Evolutionary conservation across 2,329 filamentous ascomycete genomes (phyloP).

Genomic region (Aureobasidium namibiae): DNA sequence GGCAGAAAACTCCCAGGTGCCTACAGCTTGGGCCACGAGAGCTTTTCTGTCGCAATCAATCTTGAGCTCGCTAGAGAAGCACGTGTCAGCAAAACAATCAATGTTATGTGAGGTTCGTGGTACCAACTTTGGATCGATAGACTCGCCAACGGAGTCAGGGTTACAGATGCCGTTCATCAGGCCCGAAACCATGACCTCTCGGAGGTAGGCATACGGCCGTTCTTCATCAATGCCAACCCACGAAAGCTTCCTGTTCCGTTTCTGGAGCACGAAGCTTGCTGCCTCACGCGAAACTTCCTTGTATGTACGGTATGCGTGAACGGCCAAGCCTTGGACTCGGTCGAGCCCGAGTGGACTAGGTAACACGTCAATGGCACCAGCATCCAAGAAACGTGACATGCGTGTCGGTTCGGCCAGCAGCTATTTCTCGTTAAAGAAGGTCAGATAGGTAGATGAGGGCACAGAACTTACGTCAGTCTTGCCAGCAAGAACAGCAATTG

Average conservation of each 20-base stretch:
- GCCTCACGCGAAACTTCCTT: constrained; percentile 69
- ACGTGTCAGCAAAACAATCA: not conserved
- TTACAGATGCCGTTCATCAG: constrained; percentile 87
- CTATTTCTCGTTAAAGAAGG: constrained; percentile 5
- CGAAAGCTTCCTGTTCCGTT: constrained; percentile 72
- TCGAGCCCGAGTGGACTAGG: constrained; percentile 68
- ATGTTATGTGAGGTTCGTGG: not conserved
- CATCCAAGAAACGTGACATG: constrained; percentile 48
- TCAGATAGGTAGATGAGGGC: not conserved
- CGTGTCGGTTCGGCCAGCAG: constrained; percentile 7
- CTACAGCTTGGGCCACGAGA: constrained; percentile 60
- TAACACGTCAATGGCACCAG: constrained; percentile 79
- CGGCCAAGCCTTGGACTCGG: constrained; percentile 65
- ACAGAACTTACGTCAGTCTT: constrained; percentile 8
- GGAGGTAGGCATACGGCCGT: constrained; percentile 79
- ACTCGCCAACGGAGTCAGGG: constrained; percentile 53
- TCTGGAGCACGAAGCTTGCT: constrained; percentile 61
- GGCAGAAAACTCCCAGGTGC: constrained; percentile 79
- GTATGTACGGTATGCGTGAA: constrained; percentile 76
- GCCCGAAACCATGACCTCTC: constrained; percentile 88
- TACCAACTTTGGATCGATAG: constrained; percentile 51
- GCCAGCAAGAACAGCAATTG: constrained; percentile 31
- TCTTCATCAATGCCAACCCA: constrained; percentile 85
- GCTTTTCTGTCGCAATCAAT: constrained; percentile 58
- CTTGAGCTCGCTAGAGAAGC: constrained; percentile 48